A percentile compares a stretch with the other conserved stretches of the same genome.
These are phyloP conservation scores for Selaginella tamariscina DNA, from an alignment of 75 land plant species.

Conservation along the genomic window DNA sequence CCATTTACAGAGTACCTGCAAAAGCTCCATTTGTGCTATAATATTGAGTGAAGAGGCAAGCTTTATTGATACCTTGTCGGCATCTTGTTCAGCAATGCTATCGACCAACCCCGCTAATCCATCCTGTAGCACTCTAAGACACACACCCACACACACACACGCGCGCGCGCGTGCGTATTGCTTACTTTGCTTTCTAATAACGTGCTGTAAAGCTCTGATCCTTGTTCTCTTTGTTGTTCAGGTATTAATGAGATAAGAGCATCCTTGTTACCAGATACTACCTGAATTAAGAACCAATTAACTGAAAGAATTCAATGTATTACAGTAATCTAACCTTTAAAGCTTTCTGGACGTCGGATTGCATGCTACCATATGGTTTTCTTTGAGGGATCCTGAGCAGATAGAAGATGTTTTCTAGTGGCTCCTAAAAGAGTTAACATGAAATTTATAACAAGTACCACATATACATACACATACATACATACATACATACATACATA, in stretches of 20 bases:
- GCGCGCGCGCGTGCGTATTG: too few relatives aligned
- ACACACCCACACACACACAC: conserved; percentile 4
- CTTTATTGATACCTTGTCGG: conserved; percentile 77
- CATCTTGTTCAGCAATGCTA: conserved; percentile 63
- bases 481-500: too few relatives aligned
- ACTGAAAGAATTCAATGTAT: not conserved
- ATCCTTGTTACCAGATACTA: conserved; percentile 63
- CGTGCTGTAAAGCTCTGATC: conserved; percentile 39
- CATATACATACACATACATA: too few relatives aligned
- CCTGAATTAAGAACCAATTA: conserved; percentile 36
- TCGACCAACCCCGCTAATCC: conserved; percentile 50
- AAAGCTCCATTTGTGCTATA: conserved; percentile 63
- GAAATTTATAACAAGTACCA: too few relatives aligned
- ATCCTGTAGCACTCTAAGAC: conserved; percentile 26
- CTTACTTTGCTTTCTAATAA: conserved; percentile 57
- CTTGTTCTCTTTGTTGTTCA: conserved; percentile 43
- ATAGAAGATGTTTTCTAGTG: conserved; percentile 87
- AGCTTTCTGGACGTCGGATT: conserved; percentile 87
- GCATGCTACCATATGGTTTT: conserved; percentile 97
- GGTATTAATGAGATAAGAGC: conserved; percentile 62
- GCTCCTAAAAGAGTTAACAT: conserved; percentile 41
- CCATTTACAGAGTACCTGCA: conserved; percentile 40
- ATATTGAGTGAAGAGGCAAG: conserved; percentile 80
- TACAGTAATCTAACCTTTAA: conserved; percentile 38
- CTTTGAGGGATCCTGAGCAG: conserved; percentile 89